A percentile compares a stretch with the other conserved stretches of the same genome.
Evolutionary conservation across 169 alveolate genomes (phyloP).

Genomic region (Cryptosporidium viatorum): DNA sequence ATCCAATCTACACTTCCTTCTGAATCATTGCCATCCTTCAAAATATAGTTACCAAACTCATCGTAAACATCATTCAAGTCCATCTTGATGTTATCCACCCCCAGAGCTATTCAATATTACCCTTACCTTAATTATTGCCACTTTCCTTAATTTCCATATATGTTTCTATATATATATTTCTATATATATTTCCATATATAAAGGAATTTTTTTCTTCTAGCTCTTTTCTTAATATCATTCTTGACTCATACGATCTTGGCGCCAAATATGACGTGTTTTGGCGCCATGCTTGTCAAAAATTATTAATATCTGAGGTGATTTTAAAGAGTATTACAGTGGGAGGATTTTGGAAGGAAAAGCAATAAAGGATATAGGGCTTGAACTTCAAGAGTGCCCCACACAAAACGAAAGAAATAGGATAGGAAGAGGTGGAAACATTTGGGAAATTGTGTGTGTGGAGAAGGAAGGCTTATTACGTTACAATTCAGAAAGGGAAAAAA

Average conservation of each 20-base stretch:
- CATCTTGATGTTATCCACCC: slow-evolving; percentile 2
- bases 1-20: slow-evolving; percentile 76
- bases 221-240: not conserved
- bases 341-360: not conserved
- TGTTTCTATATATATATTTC: too few relatives aligned
- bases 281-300: too few relatives aligned
- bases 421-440: not conserved
- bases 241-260: not conserved
- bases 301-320: not conserved
- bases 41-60: slow-evolving; percentile 99
- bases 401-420: too few relatives aligned
- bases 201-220: not conserved
- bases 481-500: too few relatives aligned
- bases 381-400: too few relatives aligned
- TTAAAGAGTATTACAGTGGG: not conserved
- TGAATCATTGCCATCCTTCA: slow-evolving; percentile 87
- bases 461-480: not conserved
- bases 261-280: not conserved
- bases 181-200: too few relatives aligned
- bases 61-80: slow-evolving; percentile 91
- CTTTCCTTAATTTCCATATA: not conserved
- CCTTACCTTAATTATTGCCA: not conserved
- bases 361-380: not conserved
- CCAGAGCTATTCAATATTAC: not conserved
- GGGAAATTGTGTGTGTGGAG: too few relatives aligned